A percentile compares a stretch with the other conserved stretches of the same genome.
phyloP scores from a whole-genome alignment of 306 rosid species.

The Dryas alaskensis region DNA sequence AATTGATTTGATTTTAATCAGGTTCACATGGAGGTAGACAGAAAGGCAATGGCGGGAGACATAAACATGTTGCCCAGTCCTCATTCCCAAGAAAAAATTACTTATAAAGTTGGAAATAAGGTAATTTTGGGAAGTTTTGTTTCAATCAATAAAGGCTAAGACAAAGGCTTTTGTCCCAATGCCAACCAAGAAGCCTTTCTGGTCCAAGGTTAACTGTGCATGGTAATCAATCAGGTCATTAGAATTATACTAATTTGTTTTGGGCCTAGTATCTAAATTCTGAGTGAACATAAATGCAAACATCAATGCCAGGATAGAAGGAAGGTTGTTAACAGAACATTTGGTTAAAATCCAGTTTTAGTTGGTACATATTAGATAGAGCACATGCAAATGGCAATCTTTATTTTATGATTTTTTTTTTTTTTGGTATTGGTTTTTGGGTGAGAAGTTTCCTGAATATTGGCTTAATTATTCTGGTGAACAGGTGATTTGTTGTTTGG shows the following conservation, averaged over 20 bases:
- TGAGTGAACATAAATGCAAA: not conserved
- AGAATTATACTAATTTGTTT: not conserved
- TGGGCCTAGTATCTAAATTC: not conserved
- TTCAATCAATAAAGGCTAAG: not conserved
- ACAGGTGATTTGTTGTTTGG: slow-evolving; percentile 91
- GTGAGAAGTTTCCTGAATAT: not conserved
- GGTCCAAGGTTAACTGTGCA: not conserved
- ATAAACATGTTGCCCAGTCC: slow-evolving; percentile 43
- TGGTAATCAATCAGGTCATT: not conserved
- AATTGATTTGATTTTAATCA: slow-evolving; percentile 33
- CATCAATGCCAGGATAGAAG: not conserved
- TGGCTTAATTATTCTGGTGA: slow-evolving; percentile 23
- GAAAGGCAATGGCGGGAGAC: slow-evolving; percentile 70
- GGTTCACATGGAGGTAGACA: slow-evolving; percentile 97
- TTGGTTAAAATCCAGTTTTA: not conserved
- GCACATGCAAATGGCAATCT: not conserved
- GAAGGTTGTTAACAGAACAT: not conserved
- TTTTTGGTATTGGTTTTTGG: not conserved
- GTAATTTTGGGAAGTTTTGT: slow-evolving; percentile 35
- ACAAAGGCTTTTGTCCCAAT: not conserved
- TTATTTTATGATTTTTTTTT: not conserved
- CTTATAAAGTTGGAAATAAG: slow-evolving; percentile 87
- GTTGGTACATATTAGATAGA: not conserved
- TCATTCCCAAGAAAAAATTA: slow-evolving; percentile 58
- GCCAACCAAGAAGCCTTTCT: not conserved